These are phyloP conservation scores for Sextonia rubra DNA, from an alignment of 164 flowering plant genomes.

Conservation along the genomic window DNA sequence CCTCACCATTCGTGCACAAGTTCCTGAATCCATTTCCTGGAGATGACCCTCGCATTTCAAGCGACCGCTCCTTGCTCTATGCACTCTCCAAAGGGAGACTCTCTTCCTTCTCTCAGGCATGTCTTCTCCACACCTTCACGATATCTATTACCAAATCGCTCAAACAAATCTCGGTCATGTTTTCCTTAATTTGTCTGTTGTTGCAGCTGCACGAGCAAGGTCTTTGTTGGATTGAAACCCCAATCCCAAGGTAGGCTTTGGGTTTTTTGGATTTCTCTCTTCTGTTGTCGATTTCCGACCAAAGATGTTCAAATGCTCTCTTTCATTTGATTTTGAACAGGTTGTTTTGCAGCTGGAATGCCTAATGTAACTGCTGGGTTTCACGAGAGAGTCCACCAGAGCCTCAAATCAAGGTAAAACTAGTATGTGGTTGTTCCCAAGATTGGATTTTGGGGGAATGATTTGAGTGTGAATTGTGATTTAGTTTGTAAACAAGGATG, in stretches of 20 bases:
- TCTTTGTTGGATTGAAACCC: slow-evolving; percentile 50
- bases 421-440: too few species aligned
- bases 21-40: neutral
- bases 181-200: neutral
- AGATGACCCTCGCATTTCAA: slow-evolving; percentile 38
- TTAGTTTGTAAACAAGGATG: neutral
- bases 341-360: slow-evolving; percentile 30
- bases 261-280: neutral
- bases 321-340: slow-evolving; percentile 21
- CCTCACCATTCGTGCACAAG: too few species aligned
- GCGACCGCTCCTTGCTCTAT: slow-evolving; percentile 27
- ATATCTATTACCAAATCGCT: neutral
- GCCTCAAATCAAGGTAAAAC: slow-evolving; percentile 40
- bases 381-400: slow-evolving; percentile 48
- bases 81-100: slow-evolving; percentile 19
- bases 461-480: too few species aligned
- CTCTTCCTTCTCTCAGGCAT: slow-evolving; percentile 29
- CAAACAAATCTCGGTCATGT: neutral
- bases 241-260: slow-evolving; percentile 42
- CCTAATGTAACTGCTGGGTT: slow-evolving; percentile 51
- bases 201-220: slow-evolving; percentile 47
- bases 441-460: too few species aligned
- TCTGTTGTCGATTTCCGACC: neutral
- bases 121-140: slow-evolving; percentile 21
- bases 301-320: too few species aligned